Evolutionary conservation across 441 rosid genomes (phyloP).

Genomic region (Euphorbia neoarborescens): DNA sequence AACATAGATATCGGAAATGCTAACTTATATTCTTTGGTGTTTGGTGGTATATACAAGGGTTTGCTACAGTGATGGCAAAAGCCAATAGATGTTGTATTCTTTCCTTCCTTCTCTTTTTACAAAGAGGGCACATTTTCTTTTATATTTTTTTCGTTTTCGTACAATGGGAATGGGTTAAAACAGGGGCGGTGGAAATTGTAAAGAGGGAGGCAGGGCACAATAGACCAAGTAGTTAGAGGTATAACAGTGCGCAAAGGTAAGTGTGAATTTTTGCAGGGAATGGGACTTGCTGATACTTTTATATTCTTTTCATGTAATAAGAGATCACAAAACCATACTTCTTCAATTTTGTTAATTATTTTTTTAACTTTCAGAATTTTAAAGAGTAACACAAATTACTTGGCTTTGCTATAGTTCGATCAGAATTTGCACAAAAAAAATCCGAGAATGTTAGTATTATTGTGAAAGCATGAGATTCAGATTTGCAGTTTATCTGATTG

Average conservation of each 20-base stretch:
- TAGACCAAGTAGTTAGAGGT: conserved; percentile 18
- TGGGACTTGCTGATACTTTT: neutral
- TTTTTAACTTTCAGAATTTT: conserved; percentile 1
- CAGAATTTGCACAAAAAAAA: too few species aligned
- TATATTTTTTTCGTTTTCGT: neutral
- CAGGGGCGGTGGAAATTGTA: conserved; percentile 21
- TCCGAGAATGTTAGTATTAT: too few species aligned
- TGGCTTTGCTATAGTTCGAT: neutral
- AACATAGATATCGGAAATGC: conserved; percentile 23
- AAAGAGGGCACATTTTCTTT: neutral
- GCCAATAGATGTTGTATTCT: conserved; percentile 16
- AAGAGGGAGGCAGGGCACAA: conserved; percentile 24
- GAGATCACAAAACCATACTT: neutral
- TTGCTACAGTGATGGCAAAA: conserved; percentile 16
- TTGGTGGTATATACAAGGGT: conserved; percentile 18
- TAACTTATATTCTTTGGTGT: conserved; percentile 22
- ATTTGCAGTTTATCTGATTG: too few species aligned
- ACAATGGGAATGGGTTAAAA: neutral
- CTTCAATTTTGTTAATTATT: conserved; percentile 15
- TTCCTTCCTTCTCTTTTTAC: conserved; percentile 3
- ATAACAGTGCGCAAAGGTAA: conserved; percentile 9
- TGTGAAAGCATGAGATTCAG: too few species aligned
- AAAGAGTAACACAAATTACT: neutral
- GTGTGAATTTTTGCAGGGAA: conserved; percentile 22
- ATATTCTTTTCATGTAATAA: neutral